Evolutionary conservation across 2,329 filamentous ascomycete species (phyloP).

Genomic region (Chrysoporthe deuterocubensis): DNA sequence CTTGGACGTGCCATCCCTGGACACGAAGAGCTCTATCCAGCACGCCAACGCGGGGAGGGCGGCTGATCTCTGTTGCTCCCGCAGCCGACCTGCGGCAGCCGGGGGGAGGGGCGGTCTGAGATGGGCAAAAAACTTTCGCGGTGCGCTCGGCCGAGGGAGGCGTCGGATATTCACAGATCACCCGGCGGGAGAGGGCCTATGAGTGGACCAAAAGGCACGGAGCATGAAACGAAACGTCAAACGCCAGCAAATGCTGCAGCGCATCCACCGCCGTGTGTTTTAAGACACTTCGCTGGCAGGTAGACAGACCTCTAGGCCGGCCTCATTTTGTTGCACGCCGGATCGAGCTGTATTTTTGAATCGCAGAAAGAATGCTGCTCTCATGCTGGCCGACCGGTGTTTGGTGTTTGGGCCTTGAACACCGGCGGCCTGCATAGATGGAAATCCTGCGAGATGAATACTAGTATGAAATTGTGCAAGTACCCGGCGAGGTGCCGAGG

Average conservation of each 20-base stretch:
- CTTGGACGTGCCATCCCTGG: slow-evolving; percentile 14
- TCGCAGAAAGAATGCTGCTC: background rate
- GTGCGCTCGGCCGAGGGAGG: slow-evolving; percentile 23
- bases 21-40: slow-evolving; percentile 4
- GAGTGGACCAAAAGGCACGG: slow-evolving; percentile 2
- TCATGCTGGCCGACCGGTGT: background rate
- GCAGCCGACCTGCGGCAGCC: slow-evolving; percentile 13
- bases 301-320: background rate
- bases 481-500: background rate
- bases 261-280: slow-evolving; percentile 18
- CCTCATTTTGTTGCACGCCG: slow-evolving; percentile 5
- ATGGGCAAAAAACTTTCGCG: slow-evolving; percentile 4
- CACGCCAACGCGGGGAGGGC: slow-evolving; percentile 11
- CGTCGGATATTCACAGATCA: slow-evolving; percentile 13
- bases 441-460: slow-evolving; percentile 10
- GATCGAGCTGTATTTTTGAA: background rate
- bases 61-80: slow-evolving; percentile 16
- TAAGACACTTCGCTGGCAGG: slow-evolving; percentile 10
- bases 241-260: slow-evolving; percentile 20
- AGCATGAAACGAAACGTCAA: slow-evolving; percentile 13
- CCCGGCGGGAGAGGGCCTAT: background rate
- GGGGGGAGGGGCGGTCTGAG: background rate
- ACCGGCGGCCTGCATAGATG: background rate
- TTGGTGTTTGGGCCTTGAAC: slow-evolving; percentile 9
- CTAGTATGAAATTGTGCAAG: background rate